Base-by-base conservation (phyloP, 139 green algal species). In the Volvox africanus region DNA sequence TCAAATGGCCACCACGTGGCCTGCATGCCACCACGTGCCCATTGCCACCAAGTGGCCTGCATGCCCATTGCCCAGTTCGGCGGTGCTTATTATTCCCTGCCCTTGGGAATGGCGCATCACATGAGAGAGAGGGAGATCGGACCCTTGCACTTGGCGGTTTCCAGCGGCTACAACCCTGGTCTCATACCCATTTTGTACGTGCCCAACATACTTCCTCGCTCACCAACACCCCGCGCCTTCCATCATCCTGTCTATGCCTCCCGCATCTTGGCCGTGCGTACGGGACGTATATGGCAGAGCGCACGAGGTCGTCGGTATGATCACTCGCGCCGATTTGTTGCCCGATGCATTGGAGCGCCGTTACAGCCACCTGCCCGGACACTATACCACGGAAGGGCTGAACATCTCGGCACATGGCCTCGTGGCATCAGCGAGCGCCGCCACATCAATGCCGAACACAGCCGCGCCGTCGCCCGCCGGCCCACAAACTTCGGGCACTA, bases 291-390 rank as follows among this genome's bases (percentile, higher is more conserved):
- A 55, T 9, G 13, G n/a, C 91, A 83, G 93, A 92, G 87, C 97
- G 84, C n/a, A 89, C 75, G 87, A 94, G 71, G 96, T 98, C 62
- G 93, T 96, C 30, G 97, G 97, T 33, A 88, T 99, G 55, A 94
- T 99, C 80, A 98, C 96, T 0, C 94, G 97, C 35, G 96, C 98
- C 79, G 97, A 97, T 87, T 80, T 97, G 85, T 87, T 96, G 71
- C 81, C 90, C 0, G 88, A 93, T 20, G 84, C 76, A 0, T 79
- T 96, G 22, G 89, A 96, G 82, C 55, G 77, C 14, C 89, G 81
- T 18, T 92, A 91, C 73, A 86, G 81, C 44, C 69, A 92, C 24
- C 65, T 88, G 36, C 73, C 50, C 12, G 92, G 92, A 24, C 83
- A 92, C 82, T 94, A 94, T 78, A 92, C 92, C 44, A 92, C 92